phyloP scores from a whole-genome alignment of 306 rosid species.

The Prunus kanzakura region DNA sequence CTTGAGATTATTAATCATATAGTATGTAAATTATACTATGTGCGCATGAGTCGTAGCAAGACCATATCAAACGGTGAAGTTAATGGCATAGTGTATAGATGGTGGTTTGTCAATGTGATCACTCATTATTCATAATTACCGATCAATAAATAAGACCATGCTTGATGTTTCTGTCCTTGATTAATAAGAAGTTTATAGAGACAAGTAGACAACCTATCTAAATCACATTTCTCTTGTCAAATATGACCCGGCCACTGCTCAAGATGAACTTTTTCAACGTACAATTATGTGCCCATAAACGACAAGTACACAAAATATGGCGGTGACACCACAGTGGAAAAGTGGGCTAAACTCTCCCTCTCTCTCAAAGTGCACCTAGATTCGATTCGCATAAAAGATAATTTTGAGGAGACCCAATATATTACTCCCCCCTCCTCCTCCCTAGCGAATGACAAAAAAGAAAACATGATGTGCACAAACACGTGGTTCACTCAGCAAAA shows the following conservation, averaged over 20 bases:
- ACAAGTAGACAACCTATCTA: not conserved
- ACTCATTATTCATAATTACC: no score
- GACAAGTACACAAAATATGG: not conserved
- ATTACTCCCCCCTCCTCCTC: no score
- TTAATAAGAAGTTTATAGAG: not conserved
- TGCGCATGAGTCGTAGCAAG: no score
- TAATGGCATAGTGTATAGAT: not conserved
- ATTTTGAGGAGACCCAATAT: no score
- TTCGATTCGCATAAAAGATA: fast-evolving
- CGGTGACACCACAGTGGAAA: no score
- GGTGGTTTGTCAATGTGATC: not conserved
- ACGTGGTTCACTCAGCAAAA: not conserved
- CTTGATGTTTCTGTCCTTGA: not conserved
- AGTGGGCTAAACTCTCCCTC: fast-evolving
- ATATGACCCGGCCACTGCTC: not conserved
- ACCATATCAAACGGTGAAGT: not conserved
- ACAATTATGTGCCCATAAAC: not conserved
- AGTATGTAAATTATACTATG: no score
- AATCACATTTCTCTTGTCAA: no score
- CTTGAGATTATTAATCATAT: no score
- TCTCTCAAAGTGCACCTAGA: no score
- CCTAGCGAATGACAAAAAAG: no score
- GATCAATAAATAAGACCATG: no score
- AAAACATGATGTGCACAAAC: not conserved
- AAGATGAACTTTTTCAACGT: not conserved